Evolutionary conservation across 1,284 basidiomycete species (phyloP), one percentile per base, ranked within the genome.

Genomic region (Omphalotus olearius): DNA sequence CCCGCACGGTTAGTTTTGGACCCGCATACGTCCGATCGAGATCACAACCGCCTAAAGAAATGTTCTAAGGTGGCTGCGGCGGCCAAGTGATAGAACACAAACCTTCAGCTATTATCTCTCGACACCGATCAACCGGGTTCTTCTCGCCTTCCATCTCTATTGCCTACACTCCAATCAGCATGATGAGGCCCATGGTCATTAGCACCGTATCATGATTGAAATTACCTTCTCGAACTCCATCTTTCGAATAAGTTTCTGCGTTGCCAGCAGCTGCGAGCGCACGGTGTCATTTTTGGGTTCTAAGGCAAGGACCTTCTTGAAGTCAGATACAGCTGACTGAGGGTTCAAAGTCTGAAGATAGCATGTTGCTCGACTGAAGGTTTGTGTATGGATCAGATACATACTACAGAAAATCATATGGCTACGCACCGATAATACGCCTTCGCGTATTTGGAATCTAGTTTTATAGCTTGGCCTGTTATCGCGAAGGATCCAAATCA

Each of bases 361-460:
- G 57, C 94, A 97, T 60, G 89, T 88, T 45, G 92, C 96, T 47
- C 97, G 88, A 56, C 94, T 91, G 64, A 66, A 71, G 9, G 49
- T 42, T 17, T 43, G 3, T 28, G 9, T 20, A 25, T 16, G 47
- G 2, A 11, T 25, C 3, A 25, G 9, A 28, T 23, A 10, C 28
- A n/a, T 10, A 35, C 2, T 37, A 25, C 53, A 23, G 42, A 3
- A 4, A 26, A 23, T 23, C 23, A 25, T 28, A 17, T 47, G 36
- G 23, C 30, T 33, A 13, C 45, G 36, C 55, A 86, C 86, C 88
- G 75, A 67, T 89, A 94, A 65, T 89, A 93, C 0, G 92, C 93
- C 67, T 99, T 99, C 52, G 87, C 86, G 66, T 97, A 98, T 61
- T 84, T 87, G 1, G 91, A 82, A 69, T 99, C 93, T 57, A 98